A percentile compares a stretch with the other conserved stretches of the same genome.
Conservation (phyloP, 257 asterid genomes). For the Osmanthus fragrans region DNA sequence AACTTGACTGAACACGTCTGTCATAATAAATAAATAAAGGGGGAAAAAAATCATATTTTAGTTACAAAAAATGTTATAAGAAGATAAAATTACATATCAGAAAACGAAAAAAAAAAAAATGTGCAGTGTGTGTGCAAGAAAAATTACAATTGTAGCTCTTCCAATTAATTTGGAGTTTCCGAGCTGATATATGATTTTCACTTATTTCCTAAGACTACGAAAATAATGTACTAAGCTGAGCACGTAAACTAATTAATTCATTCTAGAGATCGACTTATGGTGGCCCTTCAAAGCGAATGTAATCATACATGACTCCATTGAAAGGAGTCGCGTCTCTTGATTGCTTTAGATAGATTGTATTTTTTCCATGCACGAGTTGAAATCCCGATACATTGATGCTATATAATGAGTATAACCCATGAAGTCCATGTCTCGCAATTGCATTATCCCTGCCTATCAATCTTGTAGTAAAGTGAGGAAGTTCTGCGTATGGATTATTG, state of each 20-base stretch:
- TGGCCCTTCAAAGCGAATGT: constrained; percentile 73
- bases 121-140: too few species aligned
- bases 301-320: constrained; percentile 63
- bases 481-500: constrained; percentile 25
- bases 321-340: constrained; percentile 38
- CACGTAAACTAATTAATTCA: neutral
- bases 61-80: too few species aligned
- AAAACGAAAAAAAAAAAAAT: too few species aligned
- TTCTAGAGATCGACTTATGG: neutral
- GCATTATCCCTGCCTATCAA: constrained; percentile 61
- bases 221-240: neutral
- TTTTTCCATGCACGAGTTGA: constrained; percentile 44
- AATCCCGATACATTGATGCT: constrained; percentile 35
- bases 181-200: neutral
- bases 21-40: too few species aligned
- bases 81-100: too few species aligned
- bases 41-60: too few species aligned
- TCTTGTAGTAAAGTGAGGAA: constrained; percentile 45
- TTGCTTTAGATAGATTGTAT: constrained; percentile 52
- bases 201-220: neutral
- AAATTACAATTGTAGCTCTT: too few species aligned
- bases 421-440: constrained; percentile 86
- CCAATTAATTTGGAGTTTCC: neutral
- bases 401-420: constrained; percentile 55
- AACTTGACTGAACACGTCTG: too few species aligned